phyloP scores from a whole-genome alignment of 495 filamentous ascomycete genomes.

The Penicillium dipodomyicola region DNA sequence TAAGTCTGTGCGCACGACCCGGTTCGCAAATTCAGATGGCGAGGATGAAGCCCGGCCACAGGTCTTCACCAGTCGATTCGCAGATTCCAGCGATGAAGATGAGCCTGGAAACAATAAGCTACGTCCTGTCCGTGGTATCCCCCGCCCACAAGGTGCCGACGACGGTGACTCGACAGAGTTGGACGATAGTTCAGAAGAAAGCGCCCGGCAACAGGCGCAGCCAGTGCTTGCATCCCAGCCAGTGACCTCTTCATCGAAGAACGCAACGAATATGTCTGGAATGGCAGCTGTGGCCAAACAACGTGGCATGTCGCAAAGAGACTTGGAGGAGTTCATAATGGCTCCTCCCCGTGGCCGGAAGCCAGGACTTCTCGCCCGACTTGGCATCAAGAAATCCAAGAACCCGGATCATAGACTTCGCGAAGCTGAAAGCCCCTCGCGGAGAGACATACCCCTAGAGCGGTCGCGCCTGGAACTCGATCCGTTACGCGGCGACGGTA shows the following conservation, averaged over 20 bases:
- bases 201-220: conserved; percentile 21
- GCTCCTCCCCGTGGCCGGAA: conserved; percentile 38
- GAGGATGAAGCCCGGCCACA: conserved; percentile 44
- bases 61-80: conserved; percentile 67
- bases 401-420: conserved; percentile 34
- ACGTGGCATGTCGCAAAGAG: conserved; percentile 42
- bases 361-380: conserved; percentile 39
- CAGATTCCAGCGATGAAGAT: conserved; percentile 79
- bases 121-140: conserved; percentile 64
- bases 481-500: conserved; percentile 22
- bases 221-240: conserved; percentile 12
- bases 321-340: conserved; percentile 41
- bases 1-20: conserved; percentile 25
- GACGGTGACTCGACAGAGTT: conserved; percentile 69
- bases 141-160: conserved; percentile 47
- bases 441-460: conserved; percentile 38
- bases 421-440: conserved; percentile 32
- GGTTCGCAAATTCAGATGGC: conserved; percentile 70
- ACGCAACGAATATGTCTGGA: conserved; percentile 31
- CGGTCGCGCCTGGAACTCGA: conserved; percentile 34
- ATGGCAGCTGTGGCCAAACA: conserved; percentile 42
- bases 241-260: conserved; percentile 14
- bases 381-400: conserved; percentile 42
- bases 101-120: conserved; percentile 39
- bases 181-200: conserved; percentile 58